phyloP scores from a whole-genome alignment of 2,329 filamentous ascomycete genomes.

The Alternaria solani region DNA sequence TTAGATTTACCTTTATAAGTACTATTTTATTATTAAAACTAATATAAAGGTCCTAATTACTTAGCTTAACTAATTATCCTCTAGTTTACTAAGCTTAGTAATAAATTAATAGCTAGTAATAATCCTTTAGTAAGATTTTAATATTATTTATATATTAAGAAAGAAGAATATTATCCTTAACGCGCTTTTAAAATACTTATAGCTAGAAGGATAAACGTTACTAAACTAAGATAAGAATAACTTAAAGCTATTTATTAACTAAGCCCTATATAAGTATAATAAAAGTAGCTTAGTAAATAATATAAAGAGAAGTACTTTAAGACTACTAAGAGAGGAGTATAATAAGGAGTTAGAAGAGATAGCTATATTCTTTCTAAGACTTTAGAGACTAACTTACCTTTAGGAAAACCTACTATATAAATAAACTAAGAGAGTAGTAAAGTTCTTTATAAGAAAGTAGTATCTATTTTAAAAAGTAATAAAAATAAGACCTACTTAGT shows the following conservation, averaged over 20 bases:
- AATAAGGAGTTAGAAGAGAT: too few species aligned
- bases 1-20: slow-evolving; percentile 4
- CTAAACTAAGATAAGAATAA: neutral
- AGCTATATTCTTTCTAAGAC: too few species aligned
- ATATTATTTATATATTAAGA: neutral
- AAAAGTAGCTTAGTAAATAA: neutral
- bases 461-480: too few species aligned
- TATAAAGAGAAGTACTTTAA: too few species aligned
- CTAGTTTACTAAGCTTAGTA: neutral
- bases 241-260: slow-evolving; percentile 1
- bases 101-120: slow-evolving; percentile 1
- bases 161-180: slow-evolving; percentile 2
- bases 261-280: neutral
- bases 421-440: too few species aligned
- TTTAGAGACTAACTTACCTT: too few species aligned
- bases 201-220: too few species aligned
- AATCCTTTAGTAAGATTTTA: neutral
- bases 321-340: too few species aligned
- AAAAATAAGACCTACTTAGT: too few species aligned
- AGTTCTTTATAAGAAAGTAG: too few species aligned
- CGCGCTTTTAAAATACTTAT: neutral
- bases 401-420: too few species aligned
- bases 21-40: slow-evolving; percentile 3
- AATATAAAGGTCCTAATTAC: too few species aligned
- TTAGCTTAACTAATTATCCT: neutral